Conservation (phyloP, 2,329 filamentous ascomycete species). For the Phyllosticta capitalensis region DNA sequence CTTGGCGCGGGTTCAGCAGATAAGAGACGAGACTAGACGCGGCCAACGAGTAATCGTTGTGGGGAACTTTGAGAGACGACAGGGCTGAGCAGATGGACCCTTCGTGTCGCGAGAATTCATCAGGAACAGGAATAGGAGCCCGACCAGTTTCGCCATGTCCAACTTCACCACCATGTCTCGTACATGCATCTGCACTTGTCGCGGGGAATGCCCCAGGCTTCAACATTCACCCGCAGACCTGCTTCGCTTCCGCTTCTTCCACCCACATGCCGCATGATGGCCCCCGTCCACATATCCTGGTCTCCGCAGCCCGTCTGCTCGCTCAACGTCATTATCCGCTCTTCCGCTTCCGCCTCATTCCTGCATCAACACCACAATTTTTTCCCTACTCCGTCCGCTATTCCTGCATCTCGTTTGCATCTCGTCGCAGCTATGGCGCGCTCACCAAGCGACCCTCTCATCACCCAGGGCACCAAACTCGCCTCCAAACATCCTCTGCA, state of each 20-base stretch:
- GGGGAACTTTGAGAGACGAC: neutral
- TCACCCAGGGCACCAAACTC: constrained; percentile 13
- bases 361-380: neutral
- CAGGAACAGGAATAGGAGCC: too few species aligned
- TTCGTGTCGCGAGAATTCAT: neutral
- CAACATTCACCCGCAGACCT: too few species aligned
- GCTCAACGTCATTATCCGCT: neutral
- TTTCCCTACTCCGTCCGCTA: neutral
- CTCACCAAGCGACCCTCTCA: neutral
- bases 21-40: neutral
- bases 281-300: neutral
- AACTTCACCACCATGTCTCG: neutral
- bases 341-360: neutral
- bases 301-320: neutral
- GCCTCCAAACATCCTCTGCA: constrained; percentile 51
- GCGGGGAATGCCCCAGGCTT: neutral
- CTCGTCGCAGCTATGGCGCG: neutral
- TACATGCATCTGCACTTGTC: neutral
- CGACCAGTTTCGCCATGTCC: too few species aligned
- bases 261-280: neutral
- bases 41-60: neutral
- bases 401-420: neutral
- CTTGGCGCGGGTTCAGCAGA: neutral
- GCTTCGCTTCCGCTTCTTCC: too few species aligned
- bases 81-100: neutral